These are phyloP conservation scores for Xylariales sp. DNA, from an alignment of 2,329 filamentous ascomycete species.

Conservation along the genomic window DNA sequence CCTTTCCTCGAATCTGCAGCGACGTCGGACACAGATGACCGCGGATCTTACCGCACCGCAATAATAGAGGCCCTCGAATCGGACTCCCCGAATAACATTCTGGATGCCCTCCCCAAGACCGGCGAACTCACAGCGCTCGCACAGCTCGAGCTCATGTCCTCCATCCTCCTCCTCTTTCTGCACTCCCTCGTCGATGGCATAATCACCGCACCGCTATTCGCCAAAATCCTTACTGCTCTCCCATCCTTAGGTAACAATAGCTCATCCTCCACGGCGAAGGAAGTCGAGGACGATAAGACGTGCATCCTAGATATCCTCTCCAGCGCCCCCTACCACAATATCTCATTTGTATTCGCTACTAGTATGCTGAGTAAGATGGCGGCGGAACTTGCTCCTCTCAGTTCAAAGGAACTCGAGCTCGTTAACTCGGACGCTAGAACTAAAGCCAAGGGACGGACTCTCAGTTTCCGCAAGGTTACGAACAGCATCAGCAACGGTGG, in stretches of 20 bases:
- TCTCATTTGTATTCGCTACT: slow-evolving; percentile 82
- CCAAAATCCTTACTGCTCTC: slow-evolving; percentile 57
- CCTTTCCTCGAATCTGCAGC: slow-evolving; percentile 40
- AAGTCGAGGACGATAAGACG: slow-evolving; percentile 40
- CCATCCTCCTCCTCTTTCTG: slow-evolving; percentile 71
- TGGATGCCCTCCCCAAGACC: slow-evolving; percentile 51
- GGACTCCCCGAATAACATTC: slow-evolving; percentile 49
- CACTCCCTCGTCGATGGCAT: slow-evolving; percentile 73
- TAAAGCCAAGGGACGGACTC: slow-evolving; percentile 22
- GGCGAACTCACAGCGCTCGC: slow-evolving; percentile 60
- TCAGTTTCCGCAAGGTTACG: slow-evolving; percentile 39
- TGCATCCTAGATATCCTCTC: slow-evolving; percentile 69
- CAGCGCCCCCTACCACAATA: slow-evolving; percentile 71
- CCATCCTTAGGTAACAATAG: slow-evolving; percentile 28
- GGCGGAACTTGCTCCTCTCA: slow-evolving; percentile 41
- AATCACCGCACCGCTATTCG: slow-evolving; percentile 66
- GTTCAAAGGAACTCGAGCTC: slow-evolving; percentile 31
- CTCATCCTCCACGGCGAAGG: slow-evolving; percentile 12
- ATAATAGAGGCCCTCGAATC: slow-evolving; percentile 68
- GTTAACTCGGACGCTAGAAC: slow-evolving; percentile 19
- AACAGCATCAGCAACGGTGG: slow-evolving; percentile 19
- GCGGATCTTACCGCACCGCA: slow-evolving; percentile 25
- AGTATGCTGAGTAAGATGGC: slow-evolving; percentile 62
- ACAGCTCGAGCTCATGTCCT: slow-evolving; percentile 69
- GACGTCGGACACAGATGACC: slow-evolving; percentile 20